Evolutionary conservation across 2,329 filamentous ascomycete species (phyloP), one percentile per base, ranked within the genome.

Genomic region (Colletotrichum higginsianum): DNA sequence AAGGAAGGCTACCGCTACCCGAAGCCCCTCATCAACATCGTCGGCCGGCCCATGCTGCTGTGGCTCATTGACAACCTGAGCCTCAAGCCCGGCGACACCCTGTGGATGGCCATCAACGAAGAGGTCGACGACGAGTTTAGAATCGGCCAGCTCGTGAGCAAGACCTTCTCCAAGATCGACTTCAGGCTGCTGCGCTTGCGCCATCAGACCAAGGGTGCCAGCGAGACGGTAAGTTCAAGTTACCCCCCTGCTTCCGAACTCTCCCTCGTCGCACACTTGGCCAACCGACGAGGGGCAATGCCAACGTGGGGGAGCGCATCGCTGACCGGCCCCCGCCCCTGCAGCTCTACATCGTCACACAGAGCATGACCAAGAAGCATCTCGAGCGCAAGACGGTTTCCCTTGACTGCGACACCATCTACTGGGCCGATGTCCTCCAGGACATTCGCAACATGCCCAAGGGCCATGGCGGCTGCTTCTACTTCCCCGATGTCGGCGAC

Each of bases 391-490:
- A 74, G 66, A 79, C 77, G 5, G 75, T 79, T 21, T 79, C 78
- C 12, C 76, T 79, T 52, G 78, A 79, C 67, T 79, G 78, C 73
- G 78, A 80, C n/a, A 80, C 78, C 49, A 78, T 80, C 67, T 79
- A 79, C 74, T 80, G 77, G 78, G 76, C 74, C 49, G 78, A 80
- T 47, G 73, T 80, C 40, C 76, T 80, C 4, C 69, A 75, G 49
- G 62, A 76, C 15, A 74, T 76, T 40, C 76, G 78, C 35, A 68
- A 75, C 61, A 76, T 79, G 76, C 76, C 77, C 16, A 30, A 70
- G 23, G 71, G 71, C 53, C 74, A 78, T 58, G 77, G 77, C 53
- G 77, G 74, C 26, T 77, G 75, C 68, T 74, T 78, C 71, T 77
- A 77, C 69, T 78, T 80, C 61, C 72, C 74, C 21, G 75, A 80